Evolutionary conservation across 805 yeast genomes (phyloP).

Genomic region (Zygotorulaspora florentina): DNA sequence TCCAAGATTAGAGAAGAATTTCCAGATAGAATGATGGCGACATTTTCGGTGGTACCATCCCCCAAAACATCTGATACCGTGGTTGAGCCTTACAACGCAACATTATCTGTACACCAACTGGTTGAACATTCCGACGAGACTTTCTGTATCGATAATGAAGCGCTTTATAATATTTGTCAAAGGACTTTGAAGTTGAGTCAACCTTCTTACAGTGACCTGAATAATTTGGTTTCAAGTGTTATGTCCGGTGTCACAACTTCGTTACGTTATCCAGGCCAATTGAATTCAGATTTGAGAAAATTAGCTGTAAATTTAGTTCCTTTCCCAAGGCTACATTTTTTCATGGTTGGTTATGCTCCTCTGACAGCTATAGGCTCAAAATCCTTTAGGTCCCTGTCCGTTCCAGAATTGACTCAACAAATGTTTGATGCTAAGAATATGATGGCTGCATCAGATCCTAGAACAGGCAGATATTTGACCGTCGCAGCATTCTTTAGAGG

Average conservation of each 20-base stretch:
- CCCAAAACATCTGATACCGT: constrained; percentile 91
- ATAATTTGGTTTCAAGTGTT: constrained; percentile 78
- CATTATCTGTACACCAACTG: constrained; percentile 84
- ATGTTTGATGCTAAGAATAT: constrained; percentile 87
- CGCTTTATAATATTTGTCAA: constrained; percentile 84
- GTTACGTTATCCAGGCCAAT: constrained; percentile 90
- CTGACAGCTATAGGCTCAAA: constrained; percentile 75
- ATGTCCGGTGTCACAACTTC: constrained; percentile 96
- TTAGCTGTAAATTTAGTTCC: constrained; percentile 93
- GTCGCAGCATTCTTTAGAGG: constrained; percentile 95
- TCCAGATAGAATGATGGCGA: constrained; percentile 94
- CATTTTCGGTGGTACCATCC: constrained; percentile 89
- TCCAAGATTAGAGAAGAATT: constrained; percentile 86
- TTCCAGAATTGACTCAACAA: constrained; percentile 90
- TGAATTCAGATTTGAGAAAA: constrained; percentile 87
- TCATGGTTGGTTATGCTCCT: constrained; percentile 94
- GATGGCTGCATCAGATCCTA: constrained; percentile 95
- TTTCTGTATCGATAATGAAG: constrained; percentile 93
- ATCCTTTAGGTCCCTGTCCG: constrained; percentile 78
- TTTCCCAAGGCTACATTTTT: constrained; percentile 91
- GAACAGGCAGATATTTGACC: constrained; percentile 85
- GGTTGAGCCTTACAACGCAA: constrained; percentile 92
- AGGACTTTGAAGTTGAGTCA: constrained; percentile 74
- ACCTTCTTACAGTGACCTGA: constrained; percentile 76
- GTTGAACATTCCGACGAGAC: constrained; percentile 90